These are phyloP conservation scores for Collybia mongolica DNA, from an alignment of 768 basidiomycete genomes.

Conservation along the genomic window DNA sequence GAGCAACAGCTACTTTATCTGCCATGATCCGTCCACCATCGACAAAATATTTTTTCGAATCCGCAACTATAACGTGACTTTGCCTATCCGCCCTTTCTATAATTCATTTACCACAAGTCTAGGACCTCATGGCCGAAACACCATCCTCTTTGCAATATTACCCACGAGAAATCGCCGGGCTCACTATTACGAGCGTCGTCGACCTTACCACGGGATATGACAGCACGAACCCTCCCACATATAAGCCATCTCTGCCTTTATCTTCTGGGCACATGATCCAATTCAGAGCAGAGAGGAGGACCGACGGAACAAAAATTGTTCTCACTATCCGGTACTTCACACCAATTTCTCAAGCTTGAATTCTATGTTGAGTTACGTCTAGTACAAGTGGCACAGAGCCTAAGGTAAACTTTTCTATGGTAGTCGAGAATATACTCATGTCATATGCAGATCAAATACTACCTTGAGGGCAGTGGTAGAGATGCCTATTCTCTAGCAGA, in stretches of 20 bases:
- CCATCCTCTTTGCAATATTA: conserved; percentile 37
- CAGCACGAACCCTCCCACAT: conserved; percentile 67
- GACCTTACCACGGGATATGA: conserved; percentile 82
- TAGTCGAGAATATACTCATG: not conserved
- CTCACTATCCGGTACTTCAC: conserved; percentile 65
- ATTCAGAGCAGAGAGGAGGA: conserved; percentile 53
- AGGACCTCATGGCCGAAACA: conserved; percentile 16
- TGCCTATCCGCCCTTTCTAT: conserved; percentile 5
- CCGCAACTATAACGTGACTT: conserved; percentile 50
- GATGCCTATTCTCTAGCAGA: conserved; percentile 43
- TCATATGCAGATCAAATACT: conserved; percentile 74
- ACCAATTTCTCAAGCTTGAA: not conserved
- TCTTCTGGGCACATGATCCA: conserved; percentile 88
- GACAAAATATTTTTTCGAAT: conserved; percentile 68
- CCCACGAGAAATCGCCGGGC: conserved; percentile 58
- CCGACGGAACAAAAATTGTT: conserved; percentile 47
- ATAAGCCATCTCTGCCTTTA: conserved; percentile 59
- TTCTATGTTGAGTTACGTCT: conserved; percentile 1
- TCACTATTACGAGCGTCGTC: conserved; percentile 60
- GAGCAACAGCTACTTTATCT: conserved; percentile 81
- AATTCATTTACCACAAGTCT: not conserved
- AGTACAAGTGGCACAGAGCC: conserved; percentile 92
- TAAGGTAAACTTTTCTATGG: conserved; percentile 47
- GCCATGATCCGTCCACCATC: conserved; percentile 62
- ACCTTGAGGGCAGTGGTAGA: conserved; percentile 75